Conservation (phyloP, 2,329 filamentous ascomycete genomes). For the Mycocentrospora acerina region DNA sequence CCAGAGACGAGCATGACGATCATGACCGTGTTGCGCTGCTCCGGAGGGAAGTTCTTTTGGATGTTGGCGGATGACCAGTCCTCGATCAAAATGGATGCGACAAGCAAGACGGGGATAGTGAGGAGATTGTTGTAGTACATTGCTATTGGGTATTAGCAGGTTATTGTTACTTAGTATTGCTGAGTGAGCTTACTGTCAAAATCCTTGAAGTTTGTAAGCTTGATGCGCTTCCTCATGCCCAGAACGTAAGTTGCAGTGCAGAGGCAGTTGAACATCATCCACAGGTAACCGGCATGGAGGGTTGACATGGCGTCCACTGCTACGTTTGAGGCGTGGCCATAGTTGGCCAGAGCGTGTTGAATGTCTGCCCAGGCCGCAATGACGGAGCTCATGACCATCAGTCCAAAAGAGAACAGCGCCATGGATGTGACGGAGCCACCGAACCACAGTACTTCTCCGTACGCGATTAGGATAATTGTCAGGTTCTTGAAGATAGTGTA, state of each 20-base stretch:
- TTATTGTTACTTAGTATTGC: slow-evolving; percentile 7
- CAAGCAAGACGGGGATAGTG: slow-evolving; percentile 86
- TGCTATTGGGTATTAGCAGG: slow-evolving; percentile 56
- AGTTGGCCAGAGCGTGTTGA: slow-evolving; percentile 73
- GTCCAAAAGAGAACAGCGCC: slow-evolving; percentile 86
- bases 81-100: slow-evolving; percentile 79
- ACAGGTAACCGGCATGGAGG: slow-evolving; percentile 90
- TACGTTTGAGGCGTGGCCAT: slow-evolving; percentile 55
- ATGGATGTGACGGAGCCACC: slow-evolving; percentile 86
- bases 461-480: slow-evolving; percentile 97
- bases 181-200: slow-evolving; percentile 78
- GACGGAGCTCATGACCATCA: slow-evolving; percentile 95
- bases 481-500: slow-evolving; percentile 99
- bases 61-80: slow-evolving; percentile 91
- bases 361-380: slow-evolving; percentile 98
- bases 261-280: slow-evolving; percentile 97
- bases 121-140: slow-evolving; percentile 99
- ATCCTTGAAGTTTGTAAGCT: slow-evolving; percentile 99
- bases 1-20: slow-evolving; percentile 93
- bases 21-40: slow-evolving; percentile 75
- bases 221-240: slow-evolving; percentile 96
- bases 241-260: slow-evolving; percentile 89
- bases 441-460: slow-evolving; percentile 98
- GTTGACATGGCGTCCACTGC: slow-evolving; percentile 79
- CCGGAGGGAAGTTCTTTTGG: slow-evolving; percentile 81